phyloP scores from a whole-genome alignment of 23 red algal species.

The Cyanidiococcus yangmingshanensis region DNA sequence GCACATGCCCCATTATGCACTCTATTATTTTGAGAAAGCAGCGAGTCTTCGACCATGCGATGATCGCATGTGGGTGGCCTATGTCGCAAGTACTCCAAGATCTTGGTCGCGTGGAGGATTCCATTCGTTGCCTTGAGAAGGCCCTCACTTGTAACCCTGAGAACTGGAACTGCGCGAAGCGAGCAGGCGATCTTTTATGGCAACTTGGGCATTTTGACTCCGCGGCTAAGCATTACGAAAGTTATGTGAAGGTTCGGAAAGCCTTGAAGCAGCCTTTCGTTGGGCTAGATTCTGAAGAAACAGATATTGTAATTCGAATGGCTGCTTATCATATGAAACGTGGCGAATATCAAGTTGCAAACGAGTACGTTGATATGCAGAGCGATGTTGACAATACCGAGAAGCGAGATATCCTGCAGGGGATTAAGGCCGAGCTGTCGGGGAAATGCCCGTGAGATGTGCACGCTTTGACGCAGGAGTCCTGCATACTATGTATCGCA shows the following conservation, averaged over 20 bases:
- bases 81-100: slow-evolving; percentile 67
- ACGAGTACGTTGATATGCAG: neutral
- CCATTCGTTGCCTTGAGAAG: neutral
- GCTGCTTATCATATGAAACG: neutral
- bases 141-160: neutral
- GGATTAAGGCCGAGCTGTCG: too few relatives aligned
- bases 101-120: slow-evolving; percentile 14
- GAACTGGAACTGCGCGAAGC: neutral
- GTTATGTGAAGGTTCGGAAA: neutral
- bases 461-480: too few relatives aligned
- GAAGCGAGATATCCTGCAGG: neutral
- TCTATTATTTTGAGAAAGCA: slow-evolving; percentile 90
- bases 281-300: neutral
- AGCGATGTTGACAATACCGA: neutral
- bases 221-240: neutral
- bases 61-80: slow-evolving; percentile 82
- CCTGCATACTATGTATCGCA: too few relatives aligned
- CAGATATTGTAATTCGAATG: neutral
- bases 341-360: neutral
- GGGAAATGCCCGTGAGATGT: too few relatives aligned
- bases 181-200: neutral
- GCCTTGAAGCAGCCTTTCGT: neutral
- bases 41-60: slow-evolving; percentile 75
- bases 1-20: slow-evolving; percentile 68
- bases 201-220: neutral